Evolutionary conservation across 2,329 filamentous ascomycete genomes (phyloP).

Genomic region (Talaromyces pinophilus): DNA sequence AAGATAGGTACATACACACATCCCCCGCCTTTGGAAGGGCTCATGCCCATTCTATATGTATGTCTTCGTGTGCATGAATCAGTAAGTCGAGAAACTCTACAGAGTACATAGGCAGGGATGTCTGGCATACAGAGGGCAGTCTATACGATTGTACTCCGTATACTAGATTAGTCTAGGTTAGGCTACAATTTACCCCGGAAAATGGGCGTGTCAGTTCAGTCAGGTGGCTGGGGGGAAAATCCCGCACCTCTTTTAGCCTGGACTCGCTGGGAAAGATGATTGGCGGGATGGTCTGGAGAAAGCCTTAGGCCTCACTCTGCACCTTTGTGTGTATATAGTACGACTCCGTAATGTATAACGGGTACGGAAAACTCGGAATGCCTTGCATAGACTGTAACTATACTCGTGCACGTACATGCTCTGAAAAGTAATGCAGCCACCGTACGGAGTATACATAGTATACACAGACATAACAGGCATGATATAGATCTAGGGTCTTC

Average conservation of each 20-base stretch:
- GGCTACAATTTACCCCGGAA: slow-evolving; percentile 7
- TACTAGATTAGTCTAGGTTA: background rate
- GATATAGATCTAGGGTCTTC: slow-evolving; percentile 2
- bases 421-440: background rate
- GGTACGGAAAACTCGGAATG: background rate
- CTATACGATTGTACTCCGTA: background rate
- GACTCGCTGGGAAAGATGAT: background rate
- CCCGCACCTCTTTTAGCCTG: slow-evolving; percentile 1
- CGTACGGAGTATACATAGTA: background rate
- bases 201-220: background rate
- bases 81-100: background rate
- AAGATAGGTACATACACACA: background rate
- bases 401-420: background rate
- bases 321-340: background rate
- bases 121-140: background rate
- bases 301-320: background rate
- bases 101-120: background rate
- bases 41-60: background rate
- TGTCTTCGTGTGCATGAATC: slow-evolving; percentile 1
- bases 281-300: slow-evolving; percentile 5
- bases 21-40: background rate
- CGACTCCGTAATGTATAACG: background rate
- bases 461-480: background rate
- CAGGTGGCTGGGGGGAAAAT: slow-evolving; percentile 12
- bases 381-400: background rate